Percentiles rank a stretch among this genome's conserved stretches.
Conservation (phyloP, 2,329 filamentous ascomycete species). For the Ophiosphaerella korrae region DNA sequence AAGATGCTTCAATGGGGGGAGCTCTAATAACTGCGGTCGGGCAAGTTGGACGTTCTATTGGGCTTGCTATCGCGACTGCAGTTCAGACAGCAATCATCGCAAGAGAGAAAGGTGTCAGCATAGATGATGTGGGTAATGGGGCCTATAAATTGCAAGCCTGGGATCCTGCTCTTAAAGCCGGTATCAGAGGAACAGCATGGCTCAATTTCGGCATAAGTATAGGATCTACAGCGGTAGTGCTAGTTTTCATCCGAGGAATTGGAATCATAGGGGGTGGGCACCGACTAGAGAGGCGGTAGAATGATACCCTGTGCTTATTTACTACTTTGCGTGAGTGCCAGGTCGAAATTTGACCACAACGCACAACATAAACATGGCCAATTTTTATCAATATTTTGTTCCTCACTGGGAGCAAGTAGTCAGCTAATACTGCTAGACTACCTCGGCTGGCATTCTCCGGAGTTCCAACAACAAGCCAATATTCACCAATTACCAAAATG, state of each 20-base stretch:
- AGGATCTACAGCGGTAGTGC: constrained; percentile 40
- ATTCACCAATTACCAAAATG: background rate
- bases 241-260: constrained; percentile 31
- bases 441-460: background rate
- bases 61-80: constrained; percentile 68
- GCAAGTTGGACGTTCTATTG: constrained; percentile 69
- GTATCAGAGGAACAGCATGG: constrained; percentile 48
- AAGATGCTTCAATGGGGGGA: constrained; percentile 71
- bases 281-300: too few relatives aligned
- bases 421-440: too few relatives aligned
- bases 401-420: too few relatives aligned
- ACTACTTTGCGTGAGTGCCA: background rate
- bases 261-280: constrained; percentile 21
- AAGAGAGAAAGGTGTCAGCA: constrained; percentile 28
- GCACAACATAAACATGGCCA: too few relatives aligned
- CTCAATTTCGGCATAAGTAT: constrained; percentile 48
- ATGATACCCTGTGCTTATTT: too few relatives aligned
- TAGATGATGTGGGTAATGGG: constrained; percentile 33
- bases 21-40: constrained; percentile 70
- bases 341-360: background rate
- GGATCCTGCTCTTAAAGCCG: constrained; percentile 42
- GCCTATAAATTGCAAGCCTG: constrained; percentile 23
- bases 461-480: background rate
- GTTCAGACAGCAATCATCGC: constrained; percentile 63
- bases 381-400: too few relatives aligned